Conservation (phyloP, 1,139 yeast genomes). For the Pichia sp. region DNA sequence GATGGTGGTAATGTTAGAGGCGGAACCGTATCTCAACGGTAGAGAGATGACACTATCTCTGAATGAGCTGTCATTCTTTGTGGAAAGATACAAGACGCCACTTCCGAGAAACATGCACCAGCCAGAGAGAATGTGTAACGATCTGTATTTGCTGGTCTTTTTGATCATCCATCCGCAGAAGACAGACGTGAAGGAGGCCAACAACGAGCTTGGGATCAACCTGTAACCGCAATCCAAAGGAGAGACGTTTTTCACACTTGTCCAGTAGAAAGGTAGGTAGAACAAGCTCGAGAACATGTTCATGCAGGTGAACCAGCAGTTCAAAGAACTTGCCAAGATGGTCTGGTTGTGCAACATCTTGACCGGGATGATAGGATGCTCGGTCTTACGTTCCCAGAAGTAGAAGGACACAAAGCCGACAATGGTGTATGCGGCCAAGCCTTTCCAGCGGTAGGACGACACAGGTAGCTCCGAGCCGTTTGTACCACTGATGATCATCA, state of each 20-base stretch:
- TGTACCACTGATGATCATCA: constrained; percentile 46
- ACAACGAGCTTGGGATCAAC: constrained; percentile 32
- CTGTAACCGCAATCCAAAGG: constrained; percentile 35
- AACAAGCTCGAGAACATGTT: constrained; percentile 30
- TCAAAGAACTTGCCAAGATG: constrained; percentile 30
- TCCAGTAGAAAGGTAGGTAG: constrained; percentile 33
- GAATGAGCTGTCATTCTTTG: constrained; percentile 21
- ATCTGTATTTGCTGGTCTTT: constrained; percentile 27
- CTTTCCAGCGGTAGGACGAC: constrained; percentile 36
- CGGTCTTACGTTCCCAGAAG: constrained; percentile 24
- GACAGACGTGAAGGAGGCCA: constrained; percentile 30
- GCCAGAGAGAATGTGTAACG: constrained; percentile 22
- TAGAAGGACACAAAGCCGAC: constrained; percentile 20
- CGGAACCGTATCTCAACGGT: constrained; percentile 40
- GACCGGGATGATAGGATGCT: constrained; percentile 33
- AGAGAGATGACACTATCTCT: constrained; percentile 36
- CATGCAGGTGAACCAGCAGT: constrained; percentile 36
- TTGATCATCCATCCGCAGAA: constrained; percentile 31
- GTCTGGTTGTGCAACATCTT: constrained; percentile 29
- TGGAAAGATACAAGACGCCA: constrained; percentile 16
- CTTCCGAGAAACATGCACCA: constrained; percentile 33
- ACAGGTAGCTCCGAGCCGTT: constrained; percentile 47
- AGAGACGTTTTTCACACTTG: constrained; percentile 29
- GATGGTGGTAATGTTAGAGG: constrained; percentile 41
- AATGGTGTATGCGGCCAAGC: constrained; percentile 19